Evolutionary conservation across 2,329 filamentous ascomycete species (phyloP).

Genomic region (Hypocrella siamensis): DNA sequence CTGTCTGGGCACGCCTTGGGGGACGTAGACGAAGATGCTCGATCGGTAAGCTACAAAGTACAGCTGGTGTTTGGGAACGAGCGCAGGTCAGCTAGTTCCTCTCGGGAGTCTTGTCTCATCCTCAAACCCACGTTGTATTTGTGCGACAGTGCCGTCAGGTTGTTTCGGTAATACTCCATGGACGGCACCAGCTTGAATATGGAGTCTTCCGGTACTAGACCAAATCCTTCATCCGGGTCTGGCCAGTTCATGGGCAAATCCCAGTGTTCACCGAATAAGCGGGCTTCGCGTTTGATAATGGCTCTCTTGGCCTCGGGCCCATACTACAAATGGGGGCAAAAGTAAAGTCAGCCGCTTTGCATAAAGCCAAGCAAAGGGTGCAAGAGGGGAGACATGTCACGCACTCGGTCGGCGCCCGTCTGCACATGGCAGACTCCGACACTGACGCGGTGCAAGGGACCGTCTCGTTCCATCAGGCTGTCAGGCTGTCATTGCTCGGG

Average conservation of each 20-base stretch:
- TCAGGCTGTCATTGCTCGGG: too few relatives aligned
- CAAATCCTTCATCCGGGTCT: conserved; percentile 1
- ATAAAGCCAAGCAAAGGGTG: background rate
- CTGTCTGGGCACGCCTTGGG: conserved; percentile 28
- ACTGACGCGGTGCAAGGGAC: conserved; percentile 10
- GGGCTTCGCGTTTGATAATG: conserved; percentile 19
- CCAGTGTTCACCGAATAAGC: conserved; percentile 4
- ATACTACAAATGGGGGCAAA: conserved; percentile 20
- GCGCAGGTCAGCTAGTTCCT: background rate
- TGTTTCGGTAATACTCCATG: conserved; percentile 30
- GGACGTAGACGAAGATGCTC: conserved; percentile 41
- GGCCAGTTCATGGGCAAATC: conserved; percentile 14
- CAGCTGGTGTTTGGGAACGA: conserved; percentile 20
- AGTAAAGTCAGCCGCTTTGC: background rate
- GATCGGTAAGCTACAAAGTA: conserved; percentile 45
- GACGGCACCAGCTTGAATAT: conserved; percentile 15
- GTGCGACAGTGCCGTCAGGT: conserved; percentile 43
- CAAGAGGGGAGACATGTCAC: conserved; percentile 3
- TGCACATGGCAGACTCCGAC: conserved; percentile 22
- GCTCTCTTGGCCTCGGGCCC: conserved; percentile 16
- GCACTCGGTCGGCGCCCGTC: conserved; percentile 20
- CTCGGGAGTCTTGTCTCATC: background rate
- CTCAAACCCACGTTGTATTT: conserved; percentile 29
- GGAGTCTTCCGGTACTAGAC: too few relatives aligned
- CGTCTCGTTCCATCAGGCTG: background rate